A percentile compares a stretch with the other conserved stretches of the same genome.
Conservation (phyloP, 2,329 filamentous ascomycete species). For the Trichoderma sp. region DNA sequence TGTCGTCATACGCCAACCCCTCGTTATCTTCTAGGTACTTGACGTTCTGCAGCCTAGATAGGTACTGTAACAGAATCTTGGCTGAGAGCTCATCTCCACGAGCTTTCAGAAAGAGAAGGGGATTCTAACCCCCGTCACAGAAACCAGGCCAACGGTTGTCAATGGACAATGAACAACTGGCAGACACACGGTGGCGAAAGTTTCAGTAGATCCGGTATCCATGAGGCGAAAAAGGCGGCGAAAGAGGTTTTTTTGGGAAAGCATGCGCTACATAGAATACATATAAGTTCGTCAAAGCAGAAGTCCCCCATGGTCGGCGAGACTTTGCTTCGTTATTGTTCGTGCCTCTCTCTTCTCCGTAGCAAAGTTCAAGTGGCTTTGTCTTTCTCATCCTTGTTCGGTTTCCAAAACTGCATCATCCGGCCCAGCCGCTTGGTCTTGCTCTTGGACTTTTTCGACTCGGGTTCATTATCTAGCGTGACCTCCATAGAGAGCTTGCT, state of each 20-base stretch:
- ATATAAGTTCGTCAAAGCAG: conserved; percentile 43
- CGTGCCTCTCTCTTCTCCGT: conserved; percentile 7
- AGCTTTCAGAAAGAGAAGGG: neutral
- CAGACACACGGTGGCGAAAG: conserved; percentile 17
- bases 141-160: conserved; percentile 1
- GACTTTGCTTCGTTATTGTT: conserved; percentile 21
- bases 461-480: conserved; percentile 56
- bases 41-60: conserved; percentile 3
- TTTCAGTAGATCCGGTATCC: conserved; percentile 26
- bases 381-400: conserved; percentile 48
- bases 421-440: conserved; percentile 71
- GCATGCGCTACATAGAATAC: conserved; percentile 44
- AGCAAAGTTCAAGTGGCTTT: conserved; percentile 33
- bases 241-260: conserved; percentile 27
- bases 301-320: conserved; percentile 17
- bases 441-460: conserved; percentile 58
- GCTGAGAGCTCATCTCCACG: conserved; percentile 1
- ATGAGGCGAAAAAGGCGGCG: conserved; percentile 13
- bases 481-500: conserved; percentile 75
- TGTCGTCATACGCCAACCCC: conserved; percentile 32
- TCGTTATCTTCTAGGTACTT: neutral
- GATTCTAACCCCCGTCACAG: conserved; percentile 7
- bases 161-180: conserved; percentile 1
- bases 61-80: conserved; percentile 1
- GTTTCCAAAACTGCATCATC: conserved; percentile 79